A percentile compares a stretch with the other conserved stretches of the same genome.
Evolutionary conservation across 805 yeast genomes (phyloP).

Genomic region (Pichia cabralensis): DNA sequence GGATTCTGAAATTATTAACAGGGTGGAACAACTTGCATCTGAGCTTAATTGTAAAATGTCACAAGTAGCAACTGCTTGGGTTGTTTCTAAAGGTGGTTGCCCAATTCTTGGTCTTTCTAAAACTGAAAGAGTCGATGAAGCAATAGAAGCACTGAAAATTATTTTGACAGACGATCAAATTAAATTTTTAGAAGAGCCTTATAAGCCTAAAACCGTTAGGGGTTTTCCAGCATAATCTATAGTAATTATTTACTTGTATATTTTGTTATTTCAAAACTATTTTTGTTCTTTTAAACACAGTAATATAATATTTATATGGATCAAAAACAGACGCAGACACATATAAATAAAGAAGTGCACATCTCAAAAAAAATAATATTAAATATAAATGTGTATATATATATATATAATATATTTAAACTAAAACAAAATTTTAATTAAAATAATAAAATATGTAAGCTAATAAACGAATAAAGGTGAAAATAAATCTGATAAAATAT

Average conservation of each 20-base stretch:
- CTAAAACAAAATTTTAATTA: too few relatives aligned
- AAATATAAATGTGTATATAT: too few relatives aligned
- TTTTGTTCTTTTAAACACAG: too few relatives aligned
- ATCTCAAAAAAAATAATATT: too few relatives aligned
- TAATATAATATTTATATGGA: too few relatives aligned
- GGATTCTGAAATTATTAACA: conserved; percentile 29
- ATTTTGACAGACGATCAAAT: conserved; percentile 29
- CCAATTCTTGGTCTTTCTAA: conserved; percentile 53
- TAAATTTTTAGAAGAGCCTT: conserved; percentile 29
- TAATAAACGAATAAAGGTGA: too few relatives aligned
- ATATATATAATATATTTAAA: too few relatives aligned
- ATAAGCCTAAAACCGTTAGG: conserved; percentile 9
- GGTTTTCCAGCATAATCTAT: conserved; percentile 1
- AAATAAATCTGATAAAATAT: neutral
- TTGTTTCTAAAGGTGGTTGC: conserved; percentile 34
- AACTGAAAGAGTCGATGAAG: conserved; percentile 41
- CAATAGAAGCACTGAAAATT: conserved; percentile 32
- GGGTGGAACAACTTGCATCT: conserved; percentile 48
- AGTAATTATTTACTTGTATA: too few relatives aligned
- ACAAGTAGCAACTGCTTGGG: conserved; percentile 45
- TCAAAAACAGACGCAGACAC: too few relatives aligned
- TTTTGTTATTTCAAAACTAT: too few relatives aligned
- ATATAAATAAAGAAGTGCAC: too few relatives aligned
- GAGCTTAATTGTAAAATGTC: conserved; percentile 43
- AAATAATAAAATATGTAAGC: too few relatives aligned